phyloP scores from a whole-genome alignment of 2,329 filamentous ascomycete species.

The Aspergillus latus region DNA sequence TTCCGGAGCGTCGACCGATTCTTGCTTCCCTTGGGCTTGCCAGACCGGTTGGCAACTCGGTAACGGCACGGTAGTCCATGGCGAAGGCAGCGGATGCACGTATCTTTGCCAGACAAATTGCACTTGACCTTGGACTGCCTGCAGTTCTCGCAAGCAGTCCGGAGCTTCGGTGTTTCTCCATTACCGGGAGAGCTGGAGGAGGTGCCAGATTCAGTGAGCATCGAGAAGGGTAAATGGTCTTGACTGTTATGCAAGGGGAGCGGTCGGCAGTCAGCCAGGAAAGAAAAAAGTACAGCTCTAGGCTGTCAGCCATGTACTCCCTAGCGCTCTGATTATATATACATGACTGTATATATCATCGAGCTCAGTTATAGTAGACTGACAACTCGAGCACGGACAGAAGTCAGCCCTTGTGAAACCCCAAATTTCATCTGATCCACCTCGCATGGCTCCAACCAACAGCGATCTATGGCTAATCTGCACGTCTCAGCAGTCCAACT shows the following conservation, averaged over 20 bases:
- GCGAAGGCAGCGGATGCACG: conserved; percentile 40
- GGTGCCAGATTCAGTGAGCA: conserved; percentile 30
- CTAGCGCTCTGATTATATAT: conserved; percentile 18
- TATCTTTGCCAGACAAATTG: conserved; percentile 36
- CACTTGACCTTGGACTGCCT: conserved; percentile 44
- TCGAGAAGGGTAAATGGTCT: conserved; percentile 11
- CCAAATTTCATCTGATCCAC: conserved; percentile 37
- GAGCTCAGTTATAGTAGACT: conserved; percentile 29
- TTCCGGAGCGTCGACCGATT: conserved; percentile 40
- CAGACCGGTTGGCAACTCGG: conserved; percentile 40
- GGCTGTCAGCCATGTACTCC: conserved; percentile 2
- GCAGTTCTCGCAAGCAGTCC: conserved; percentile 42
- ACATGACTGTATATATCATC: conserved; percentile 11
- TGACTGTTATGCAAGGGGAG: not conserved
- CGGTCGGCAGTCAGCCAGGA: not conserved
- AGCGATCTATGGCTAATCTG: conserved; percentile 12
- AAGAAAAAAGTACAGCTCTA: conserved; percentile 7
- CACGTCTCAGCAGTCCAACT: conserved; percentile 21
- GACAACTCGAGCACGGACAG: conserved; percentile 33
- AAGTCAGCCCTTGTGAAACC: conserved; percentile 42
- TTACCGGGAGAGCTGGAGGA: conserved; percentile 14
- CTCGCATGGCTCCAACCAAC: conserved; percentile 27
- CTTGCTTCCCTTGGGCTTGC: conserved; percentile 43
- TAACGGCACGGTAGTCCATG: conserved; percentile 40
- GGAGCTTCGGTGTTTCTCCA: conserved; percentile 36